Percentiles rank a stretch among this genome's conserved stretches.
Evolutionary conservation across 1,284 basidiomycete genomes (phyloP).

Genomic region (Ustilago vetiveriae): DNA sequence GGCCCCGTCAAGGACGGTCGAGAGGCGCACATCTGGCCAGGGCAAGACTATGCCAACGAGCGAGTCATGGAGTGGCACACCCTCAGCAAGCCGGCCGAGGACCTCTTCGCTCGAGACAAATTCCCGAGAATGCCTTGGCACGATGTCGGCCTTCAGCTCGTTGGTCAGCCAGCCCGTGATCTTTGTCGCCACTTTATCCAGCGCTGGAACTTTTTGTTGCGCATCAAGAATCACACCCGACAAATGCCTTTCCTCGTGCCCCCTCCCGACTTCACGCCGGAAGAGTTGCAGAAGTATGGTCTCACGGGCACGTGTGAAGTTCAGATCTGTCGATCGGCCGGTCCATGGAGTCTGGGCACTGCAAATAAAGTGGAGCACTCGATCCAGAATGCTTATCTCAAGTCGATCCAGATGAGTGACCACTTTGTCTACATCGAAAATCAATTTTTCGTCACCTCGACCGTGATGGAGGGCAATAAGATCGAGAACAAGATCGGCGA

Average conservation of each 20-base stretch:
- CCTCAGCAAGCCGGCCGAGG: conserved; percentile 88
- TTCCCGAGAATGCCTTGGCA: conserved; percentile 99
- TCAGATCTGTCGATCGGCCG: conserved; percentile 93
- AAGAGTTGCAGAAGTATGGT: conserved; percentile 81
- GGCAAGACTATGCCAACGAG: conserved; percentile 93
- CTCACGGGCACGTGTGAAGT: conserved; percentile 96
- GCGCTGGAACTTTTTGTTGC: conserved; percentile 72
- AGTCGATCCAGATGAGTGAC: conserved; percentile 92
- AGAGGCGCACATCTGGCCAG: conserved; percentile 81
- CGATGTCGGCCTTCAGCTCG: conserved; percentile 92
- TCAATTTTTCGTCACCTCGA: conserved; percentile 98
- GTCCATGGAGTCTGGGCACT: conserved; percentile 96
- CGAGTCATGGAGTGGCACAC: conserved; percentile 87
- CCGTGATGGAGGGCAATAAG: conserved; percentile 82
- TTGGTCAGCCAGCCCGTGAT: conserved; percentile 95
- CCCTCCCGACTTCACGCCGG: conserved; percentile 87
- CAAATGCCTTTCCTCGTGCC: conserved; percentile 94
- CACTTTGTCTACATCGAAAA: conserved; percentile 79
- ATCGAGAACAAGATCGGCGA: conserved; percentile 95
- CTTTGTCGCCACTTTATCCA: conserved; percentile 94
- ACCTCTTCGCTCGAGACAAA: conserved; percentile 89
- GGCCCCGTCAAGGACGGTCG: conserved; percentile 70
- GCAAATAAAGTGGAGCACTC: conserved; percentile 86
- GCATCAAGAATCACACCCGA: conserved; percentile 78
- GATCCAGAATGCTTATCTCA: conserved; percentile 90